These are phyloP conservation scores for Fusarium phyllophilum DNA, from an alignment of 2,329 filamentous ascomycete genomes.

Conservation along the genomic window DNA sequence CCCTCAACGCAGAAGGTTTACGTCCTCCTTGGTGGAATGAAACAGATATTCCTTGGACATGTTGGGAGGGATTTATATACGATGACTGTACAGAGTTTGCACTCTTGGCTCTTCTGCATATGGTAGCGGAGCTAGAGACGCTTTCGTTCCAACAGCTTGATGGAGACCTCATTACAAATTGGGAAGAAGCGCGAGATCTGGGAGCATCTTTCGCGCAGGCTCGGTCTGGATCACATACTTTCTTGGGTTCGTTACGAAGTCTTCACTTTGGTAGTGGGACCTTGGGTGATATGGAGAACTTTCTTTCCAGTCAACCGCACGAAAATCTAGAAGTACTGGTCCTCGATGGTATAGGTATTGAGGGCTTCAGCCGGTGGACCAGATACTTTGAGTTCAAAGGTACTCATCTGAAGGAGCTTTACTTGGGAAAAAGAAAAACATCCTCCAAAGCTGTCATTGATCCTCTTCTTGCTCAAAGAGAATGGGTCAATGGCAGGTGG, in stretches of 20 bases:
- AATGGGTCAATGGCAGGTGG: conserved; percentile 12
- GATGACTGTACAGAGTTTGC: conserved; percentile 2
- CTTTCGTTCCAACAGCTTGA: not conserved
- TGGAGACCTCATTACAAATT: not conserved
- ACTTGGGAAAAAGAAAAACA: not conserved
- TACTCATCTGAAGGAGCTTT: conserved; percentile 3
- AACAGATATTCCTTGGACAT: not conserved
- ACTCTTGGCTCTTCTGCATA: not conserved
- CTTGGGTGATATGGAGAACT: not conserved
- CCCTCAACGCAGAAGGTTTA: not conserved
- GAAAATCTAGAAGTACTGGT: not conserved
- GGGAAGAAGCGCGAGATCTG: not conserved
- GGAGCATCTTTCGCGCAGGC: not conserved
- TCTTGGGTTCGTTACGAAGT: not conserved
- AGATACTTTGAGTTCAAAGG: not conserved
- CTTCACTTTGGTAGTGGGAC: not conserved
- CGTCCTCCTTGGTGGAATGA: conserved; percentile 9
- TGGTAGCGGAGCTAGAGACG: conserved; percentile 6
- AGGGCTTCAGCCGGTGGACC: not conserved
- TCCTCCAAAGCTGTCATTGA: not conserved
- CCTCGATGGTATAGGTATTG: conserved; percentile 1
- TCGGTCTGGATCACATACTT: not conserved
- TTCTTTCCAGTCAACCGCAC: not conserved
- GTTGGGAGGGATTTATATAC: not conserved
- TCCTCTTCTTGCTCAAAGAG: not conserved